Conservation (phyloP, 2,329 filamentous ascomycete genomes). For the Trichoderma gracile region DNA sequence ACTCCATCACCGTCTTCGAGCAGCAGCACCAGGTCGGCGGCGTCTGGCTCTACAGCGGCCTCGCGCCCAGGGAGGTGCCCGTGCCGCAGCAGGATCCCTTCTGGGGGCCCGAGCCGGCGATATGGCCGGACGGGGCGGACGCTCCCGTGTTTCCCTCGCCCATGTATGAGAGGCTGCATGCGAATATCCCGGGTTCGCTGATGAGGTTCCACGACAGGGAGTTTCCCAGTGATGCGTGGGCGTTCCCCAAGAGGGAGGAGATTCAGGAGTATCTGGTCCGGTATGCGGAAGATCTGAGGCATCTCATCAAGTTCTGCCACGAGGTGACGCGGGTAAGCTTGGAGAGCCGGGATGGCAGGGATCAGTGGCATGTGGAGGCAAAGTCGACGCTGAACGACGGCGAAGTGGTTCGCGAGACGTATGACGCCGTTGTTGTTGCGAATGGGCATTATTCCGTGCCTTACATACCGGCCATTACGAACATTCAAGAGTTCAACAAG, state of each 20-base stretch:
- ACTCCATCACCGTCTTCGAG: constrained; percentile 75
- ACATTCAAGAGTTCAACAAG: constrained; percentile 60
- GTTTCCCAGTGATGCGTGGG: constrained; percentile 63
- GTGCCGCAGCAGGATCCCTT: constrained; percentile 71
- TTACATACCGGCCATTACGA: constrained; percentile 63
- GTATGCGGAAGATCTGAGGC: constrained; percentile 68
- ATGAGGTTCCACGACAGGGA: constrained; percentile 77
- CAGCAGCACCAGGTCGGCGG: constrained; percentile 77
- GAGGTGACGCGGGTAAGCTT: constrained; percentile 63
- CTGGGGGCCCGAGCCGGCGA: constrained; percentile 62
- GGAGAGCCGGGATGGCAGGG: constrained; percentile 34
- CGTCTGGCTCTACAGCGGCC: constrained; percentile 77
- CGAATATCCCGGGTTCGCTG: constrained; percentile 78
- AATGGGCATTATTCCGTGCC: constrained; percentile 74
- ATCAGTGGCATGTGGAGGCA: constrained; percentile 64
- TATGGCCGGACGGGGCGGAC: constrained; percentile 45
- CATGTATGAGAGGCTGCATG: constrained; percentile 79
- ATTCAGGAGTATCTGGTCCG: constrained; percentile 73
- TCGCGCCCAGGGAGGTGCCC: constrained; percentile 47
- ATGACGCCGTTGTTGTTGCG: constrained; percentile 74
- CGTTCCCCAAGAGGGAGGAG: constrained; percentile 72
- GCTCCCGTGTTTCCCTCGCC: constrained; percentile 73
- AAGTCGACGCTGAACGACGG: constrained; percentile 49
- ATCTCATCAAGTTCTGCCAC: constrained; percentile 68
- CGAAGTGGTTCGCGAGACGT: constrained; percentile 48